Base-by-base conservation (phyloP, 768 basidiomycete species). In the Termitomyces sp. region DNA sequence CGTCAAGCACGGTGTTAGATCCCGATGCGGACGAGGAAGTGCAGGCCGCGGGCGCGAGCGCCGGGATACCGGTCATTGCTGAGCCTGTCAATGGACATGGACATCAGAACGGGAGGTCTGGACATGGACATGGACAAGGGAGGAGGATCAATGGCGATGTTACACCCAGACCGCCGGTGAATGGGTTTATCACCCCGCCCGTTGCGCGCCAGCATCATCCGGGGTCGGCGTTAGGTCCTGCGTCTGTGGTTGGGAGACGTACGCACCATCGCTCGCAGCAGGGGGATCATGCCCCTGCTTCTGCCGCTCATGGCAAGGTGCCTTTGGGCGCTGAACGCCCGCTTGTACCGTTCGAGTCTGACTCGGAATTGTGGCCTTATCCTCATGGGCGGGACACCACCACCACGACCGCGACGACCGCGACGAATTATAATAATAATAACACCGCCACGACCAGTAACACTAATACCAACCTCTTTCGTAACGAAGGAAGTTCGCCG, bases 361-460 rank as follows among this genome's bases (percentile, higher is more conserved):
- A 85, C 62, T 85, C 87, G 8, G 85, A 88, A 38, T 76, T 90
- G 16, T 91, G 89, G 89, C 88, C 90, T 4, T 88, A 89, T 67
- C 81, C 55, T 33, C 11, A 44, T 28, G 39, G 9, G 12, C 39
- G 54, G 54, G 39, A 39, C 24, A 55, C n/a, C n/a, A n/a, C 49
- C 4, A 49, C 84, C 0, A 84, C 81, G 42, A 74, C 74, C 4
- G 77, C 39, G 2, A 78, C 12, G 73, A 78, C 51, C 74, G 79
- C 59, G 78, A 79, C 59, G 68, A 68, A 28, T 62, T 68, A 59
- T 53, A 58, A 28, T 62, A 66, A 60, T 33, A 56, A 51, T 13
- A 3, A 22, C 28, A 35, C 46, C 22, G 18, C 22, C 36, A 24
- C 84, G 0, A 84, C 80, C 42, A 74, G 73, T 4, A 78, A 35